Evolutionary conservation across 2,329 filamentous ascomycete genomes (phyloP).

Genomic region (Didymella keratinophila): DNA sequence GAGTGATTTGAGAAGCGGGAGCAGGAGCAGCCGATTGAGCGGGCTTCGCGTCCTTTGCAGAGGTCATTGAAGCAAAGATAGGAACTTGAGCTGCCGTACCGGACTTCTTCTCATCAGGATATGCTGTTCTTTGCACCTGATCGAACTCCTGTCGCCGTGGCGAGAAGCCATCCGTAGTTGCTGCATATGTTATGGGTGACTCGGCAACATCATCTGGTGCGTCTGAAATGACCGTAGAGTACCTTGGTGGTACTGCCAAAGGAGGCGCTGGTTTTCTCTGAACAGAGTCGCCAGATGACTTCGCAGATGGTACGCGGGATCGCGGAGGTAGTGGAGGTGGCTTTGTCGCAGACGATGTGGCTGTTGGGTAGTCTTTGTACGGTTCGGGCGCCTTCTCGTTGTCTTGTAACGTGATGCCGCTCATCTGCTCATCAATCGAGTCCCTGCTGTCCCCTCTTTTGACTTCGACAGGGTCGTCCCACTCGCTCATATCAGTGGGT

Average conservation of each 20-base stretch:
- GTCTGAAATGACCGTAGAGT: slow-evolving; percentile 55
- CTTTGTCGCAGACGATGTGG: slow-evolving; percentile 21
- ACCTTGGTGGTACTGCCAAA: slow-evolving; percentile 52
- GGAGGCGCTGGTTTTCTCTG: slow-evolving; percentile 55
- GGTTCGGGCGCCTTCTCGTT: slow-evolving; percentile 43
- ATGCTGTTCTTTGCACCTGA: slow-evolving; percentile 26
- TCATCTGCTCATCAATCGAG: slow-evolving; percentile 48
- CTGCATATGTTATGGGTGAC: slow-evolving; percentile 51
- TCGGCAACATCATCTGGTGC: slow-evolving; percentile 45
- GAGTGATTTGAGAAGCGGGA: slow-evolving; percentile 46
- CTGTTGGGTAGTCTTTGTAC: slow-evolving; percentile 27
- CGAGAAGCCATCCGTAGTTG: slow-evolving; percentile 52
- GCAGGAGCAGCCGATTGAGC: slow-evolving; percentile 36
- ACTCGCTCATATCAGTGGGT: slow-evolving; percentile 52
- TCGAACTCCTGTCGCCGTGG: slow-evolving; percentile 34
- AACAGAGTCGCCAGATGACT: slow-evolving; percentile 41
- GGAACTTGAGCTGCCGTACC: slow-evolving; percentile 46
- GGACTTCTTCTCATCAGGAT: slow-evolving; percentile 48
- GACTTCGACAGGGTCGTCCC: slow-evolving; percentile 58
- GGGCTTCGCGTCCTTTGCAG: slow-evolving; percentile 21
- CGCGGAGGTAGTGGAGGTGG: slow-evolving; percentile 53
- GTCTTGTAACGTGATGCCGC: slow-evolving; percentile 55
- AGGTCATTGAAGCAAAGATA: slow-evolving; percentile 28
- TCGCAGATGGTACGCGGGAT: slow-evolving; percentile 33
- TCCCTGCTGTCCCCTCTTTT: slow-evolving; percentile 34